Conservation (phyloP, 306 rosid species). For the Cicer bijugum region DNA sequence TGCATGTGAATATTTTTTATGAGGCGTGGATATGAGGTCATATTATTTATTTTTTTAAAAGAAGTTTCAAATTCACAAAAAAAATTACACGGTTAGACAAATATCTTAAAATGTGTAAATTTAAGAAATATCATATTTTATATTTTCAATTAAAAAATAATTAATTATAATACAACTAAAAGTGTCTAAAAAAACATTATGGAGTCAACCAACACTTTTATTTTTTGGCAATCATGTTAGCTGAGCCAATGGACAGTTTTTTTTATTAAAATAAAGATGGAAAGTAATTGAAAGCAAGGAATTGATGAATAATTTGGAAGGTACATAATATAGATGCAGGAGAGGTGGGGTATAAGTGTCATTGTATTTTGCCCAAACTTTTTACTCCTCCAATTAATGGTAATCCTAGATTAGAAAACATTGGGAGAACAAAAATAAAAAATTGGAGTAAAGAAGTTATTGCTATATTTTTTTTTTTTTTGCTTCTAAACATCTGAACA, state of each 20-base stretch:
- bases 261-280: not conserved
- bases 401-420: slow-evolving; percentile 42
- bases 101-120: too few species aligned
- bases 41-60: not conserved
- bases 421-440: not conserved
- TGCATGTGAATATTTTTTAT: slow-evolving; percentile 35
- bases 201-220: too few species aligned
- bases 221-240: too few species aligned
- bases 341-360: slow-evolving; percentile 43
- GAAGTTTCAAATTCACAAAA: too few species aligned
- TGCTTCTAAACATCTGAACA: not conserved
- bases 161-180: too few species aligned
- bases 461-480: not conserved
- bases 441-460: not conserved
- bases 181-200: too few species aligned
- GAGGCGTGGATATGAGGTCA: slow-evolving; percentile 16
- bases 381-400: slow-evolving; percentile 40
- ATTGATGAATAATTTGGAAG: slow-evolving; percentile 38
- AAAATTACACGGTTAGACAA: too few species aligned
- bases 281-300: not conserved
- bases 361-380: slow-evolving; percentile 39
- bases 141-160: too few species aligned
- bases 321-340: slow-evolving; percentile 26
- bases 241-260: not conserved
- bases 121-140: too few species aligned